Percentiles rank a stretch among this genome's conserved stretches.
Evolutionary conservation across 2,329 filamentous ascomycete species (phyloP).

Genomic region (Talaromyces pinophilus): DNA sequence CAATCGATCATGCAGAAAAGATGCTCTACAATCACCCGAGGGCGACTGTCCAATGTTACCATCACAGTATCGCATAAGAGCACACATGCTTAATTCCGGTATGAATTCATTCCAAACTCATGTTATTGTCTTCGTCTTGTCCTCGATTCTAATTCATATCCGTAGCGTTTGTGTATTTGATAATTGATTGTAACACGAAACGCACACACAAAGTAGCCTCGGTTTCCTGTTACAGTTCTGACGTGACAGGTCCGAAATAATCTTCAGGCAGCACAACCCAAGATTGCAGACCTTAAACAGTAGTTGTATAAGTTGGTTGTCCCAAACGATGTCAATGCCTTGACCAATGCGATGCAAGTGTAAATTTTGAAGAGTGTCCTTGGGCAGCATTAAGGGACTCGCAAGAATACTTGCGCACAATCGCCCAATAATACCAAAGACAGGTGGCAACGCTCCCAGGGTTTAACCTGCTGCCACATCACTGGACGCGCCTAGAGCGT

Average conservation of each 20-base stretch:
- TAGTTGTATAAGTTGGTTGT: conserved; percentile 1
- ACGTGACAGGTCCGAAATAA: not conserved
- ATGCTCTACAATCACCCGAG: not conserved
- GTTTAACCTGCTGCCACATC: conserved; percentile 5
- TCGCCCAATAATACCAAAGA: conserved; percentile 21
- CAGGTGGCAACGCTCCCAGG: conserved; percentile 18
- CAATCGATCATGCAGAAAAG: not conserved
- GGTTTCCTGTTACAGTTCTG: not conserved
- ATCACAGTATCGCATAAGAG: not conserved
- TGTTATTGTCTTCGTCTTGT: not conserved
- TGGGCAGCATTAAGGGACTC: conserved; percentile 16
- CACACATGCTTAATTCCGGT: not conserved
- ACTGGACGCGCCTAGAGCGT: conserved; percentile 18
- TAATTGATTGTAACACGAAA: conserved; percentile 6
- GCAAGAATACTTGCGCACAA: conserved; percentile 8
- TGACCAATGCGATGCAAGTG: conserved; percentile 16
- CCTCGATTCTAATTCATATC: not conserved
- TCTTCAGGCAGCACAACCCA: conserved; percentile 16
- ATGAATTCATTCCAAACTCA: not conserved
- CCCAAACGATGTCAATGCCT: conserved; percentile 2
- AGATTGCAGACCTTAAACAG: not conserved
- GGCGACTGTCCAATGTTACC: not conserved
- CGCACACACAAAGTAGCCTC: not conserved
- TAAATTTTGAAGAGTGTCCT: not conserved
- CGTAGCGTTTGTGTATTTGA: not conserved